Base-by-base conservation (phyloP, 169 alveolate species). In the Toxoplasma gondii region DNA sequence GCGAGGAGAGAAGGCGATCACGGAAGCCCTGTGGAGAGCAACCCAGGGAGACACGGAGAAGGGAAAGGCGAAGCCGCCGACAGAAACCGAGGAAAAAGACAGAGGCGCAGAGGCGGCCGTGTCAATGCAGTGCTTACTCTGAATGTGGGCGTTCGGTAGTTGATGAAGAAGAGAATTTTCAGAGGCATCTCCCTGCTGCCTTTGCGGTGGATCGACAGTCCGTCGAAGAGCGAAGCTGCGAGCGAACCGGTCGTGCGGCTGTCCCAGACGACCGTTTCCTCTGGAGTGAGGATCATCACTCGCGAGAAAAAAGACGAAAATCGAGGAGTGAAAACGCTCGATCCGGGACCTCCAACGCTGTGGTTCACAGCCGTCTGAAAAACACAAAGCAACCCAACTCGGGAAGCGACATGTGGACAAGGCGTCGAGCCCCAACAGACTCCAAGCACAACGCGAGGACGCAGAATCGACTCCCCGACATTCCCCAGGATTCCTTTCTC, bases 151-250 rank as follows among this genome's bases (percentile, higher is more conserved):
- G 90, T 82, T 22, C 67, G 22, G 67, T 82, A 82, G 67, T 82
- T 82, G 90, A 82, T 27, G 90, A 82, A 82, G 90, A 82, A 82
- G 90, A 82, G 90, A 44, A 82, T 82, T 41, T 82, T 82, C 41
- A 82, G 90, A 22, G 22, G 19, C 69, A 43, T 82, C 36, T 82
- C 90, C 36, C 41, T 9, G 90, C 90, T 82, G 69, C 90, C 90
- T 82, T 43, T 38, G 90, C 90, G 90, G 19, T 82, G 90, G 4
- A 82, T 41, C 27, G 90, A 38, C 54, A 82, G 90, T 10, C 90
- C 90, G 36, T 82, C 90, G 34, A 82, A 82, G 53, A 27, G 38
- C 90, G 90, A 38, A 9, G 90, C 90, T 7, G 69, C 90, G 12
- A 82, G 90, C 38, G 90, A 82, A 27, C 69, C 17, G 39, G 67